A percentile compares a stretch with the other conserved stretches of the same genome.
These are phyloP conservation scores for Gracilaria gracilis DNA, from an alignment of 23 red algal species.

Conservation along the genomic window DNA sequence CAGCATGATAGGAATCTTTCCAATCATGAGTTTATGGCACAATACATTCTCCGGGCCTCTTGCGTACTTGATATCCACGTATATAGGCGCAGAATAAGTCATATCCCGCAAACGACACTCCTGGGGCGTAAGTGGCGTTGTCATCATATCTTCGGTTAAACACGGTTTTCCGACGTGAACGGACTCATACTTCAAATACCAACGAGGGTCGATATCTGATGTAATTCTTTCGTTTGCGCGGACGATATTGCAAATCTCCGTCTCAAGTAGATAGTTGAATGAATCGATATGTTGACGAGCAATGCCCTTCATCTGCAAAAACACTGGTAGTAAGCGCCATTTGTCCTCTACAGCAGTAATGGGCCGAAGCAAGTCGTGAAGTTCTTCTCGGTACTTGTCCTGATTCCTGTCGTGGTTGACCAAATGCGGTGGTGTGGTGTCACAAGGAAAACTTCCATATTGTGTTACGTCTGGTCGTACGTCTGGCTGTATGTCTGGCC, in stretches of 20 bases:
- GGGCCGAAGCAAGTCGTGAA: slow-evolving; percentile 43
- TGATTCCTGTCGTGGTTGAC: not conserved
- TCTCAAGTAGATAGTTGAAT: slow-evolving; percentile 91
- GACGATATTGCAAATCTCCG: slow-evolving; percentile 88
- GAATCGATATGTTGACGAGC: slow-evolving; percentile 95
- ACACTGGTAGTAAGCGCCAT: slow-evolving; percentile 68
- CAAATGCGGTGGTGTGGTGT: not conserved
- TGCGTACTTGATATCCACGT: slow-evolving; percentile 87
- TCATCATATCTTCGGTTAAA: slow-evolving; percentile 83
- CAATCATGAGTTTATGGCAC: slow-evolving; percentile 72
- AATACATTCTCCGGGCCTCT: slow-evolving; percentile 71
- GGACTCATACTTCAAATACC: slow-evolving; percentile 81
- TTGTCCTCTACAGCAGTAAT: slow-evolving; percentile 73
- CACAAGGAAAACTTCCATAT: not conserved
- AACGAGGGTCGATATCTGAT: slow-evolving; percentile 81
- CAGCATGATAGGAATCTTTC: slow-evolving; percentile 96
- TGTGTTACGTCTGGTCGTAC: not conserved
- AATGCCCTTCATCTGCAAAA: slow-evolving; percentile 76
- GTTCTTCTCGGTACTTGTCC: not conserved
- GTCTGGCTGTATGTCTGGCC: not conserved
- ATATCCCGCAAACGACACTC: slow-evolving; percentile 91
- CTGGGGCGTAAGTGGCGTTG: slow-evolving; percentile 85
- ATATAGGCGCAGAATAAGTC: slow-evolving; percentile 93
- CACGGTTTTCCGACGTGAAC: slow-evolving; percentile 81
- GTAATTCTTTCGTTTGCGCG: slow-evolving; percentile 81